Evolutionary conservation across 2,329 filamentous ascomycete genomes (phyloP).

Genomic region (Trichothecium roseum): DNA sequence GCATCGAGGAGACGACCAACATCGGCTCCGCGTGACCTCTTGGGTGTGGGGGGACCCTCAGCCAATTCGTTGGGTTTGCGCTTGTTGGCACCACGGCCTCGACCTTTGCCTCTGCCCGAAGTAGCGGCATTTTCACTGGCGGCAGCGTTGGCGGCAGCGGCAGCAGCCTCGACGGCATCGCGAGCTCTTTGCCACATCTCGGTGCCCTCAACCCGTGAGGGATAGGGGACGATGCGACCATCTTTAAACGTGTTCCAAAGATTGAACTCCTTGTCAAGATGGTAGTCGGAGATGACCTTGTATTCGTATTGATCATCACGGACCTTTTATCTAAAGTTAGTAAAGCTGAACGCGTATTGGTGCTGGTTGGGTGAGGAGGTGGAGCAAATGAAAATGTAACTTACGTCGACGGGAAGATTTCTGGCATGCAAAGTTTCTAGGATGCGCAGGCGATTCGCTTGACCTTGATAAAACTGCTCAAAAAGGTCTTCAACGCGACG

Average conservation of each 20-base stretch:
- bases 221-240: constrained; percentile 33
- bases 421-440: constrained; percentile 32
- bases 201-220: constrained; percentile 30
- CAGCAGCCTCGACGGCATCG: constrained; percentile 21
- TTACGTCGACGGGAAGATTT: constrained; percentile 37
- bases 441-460: constrained; percentile 34
- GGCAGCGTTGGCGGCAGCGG: constrained; percentile 13
- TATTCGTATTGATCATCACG: constrained; percentile 34
- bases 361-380: neutral
- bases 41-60: constrained; percentile 38
- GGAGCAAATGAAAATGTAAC: constrained; percentile 12
- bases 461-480: constrained; percentile 32
- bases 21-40: constrained; percentile 28
- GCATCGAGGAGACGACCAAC: constrained; percentile 14
- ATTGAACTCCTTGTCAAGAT: constrained; percentile 31
- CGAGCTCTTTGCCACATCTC: constrained; percentile 27
- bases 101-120: constrained; percentile 19
- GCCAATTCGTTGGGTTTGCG: constrained; percentile 39
- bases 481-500: constrained; percentile 26
- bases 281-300: constrained; percentile 31
- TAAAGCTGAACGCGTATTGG: neutral
- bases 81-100: constrained; percentile 28
- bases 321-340: constrained; percentile 16
- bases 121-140: constrained; percentile 15
- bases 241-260: constrained; percentile 29